phyloP scores from a whole-genome alignment of 2,329 filamentous ascomycete genomes.

The Ophiosphaerella herpotricha region DNA sequence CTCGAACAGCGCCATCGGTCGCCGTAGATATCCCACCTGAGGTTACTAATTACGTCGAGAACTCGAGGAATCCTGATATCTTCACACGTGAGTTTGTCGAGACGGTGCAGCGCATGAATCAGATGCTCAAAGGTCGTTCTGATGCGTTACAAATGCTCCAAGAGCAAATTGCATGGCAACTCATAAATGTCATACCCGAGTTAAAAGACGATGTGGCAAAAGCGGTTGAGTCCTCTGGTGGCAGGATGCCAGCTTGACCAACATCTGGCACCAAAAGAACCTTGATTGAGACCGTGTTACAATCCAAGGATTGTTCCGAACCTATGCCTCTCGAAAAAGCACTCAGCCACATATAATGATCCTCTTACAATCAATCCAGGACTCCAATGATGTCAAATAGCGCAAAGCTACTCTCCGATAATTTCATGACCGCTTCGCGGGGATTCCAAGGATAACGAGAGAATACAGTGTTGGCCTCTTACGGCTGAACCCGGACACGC shows the following conservation, averaged over 20 bases:
- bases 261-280: background rate
- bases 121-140: slow-evolving; percentile 64
- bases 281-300: too few species aligned
- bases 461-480: too few species aligned
- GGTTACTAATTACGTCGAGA: slow-evolving; percentile 66
- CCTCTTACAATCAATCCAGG: too few species aligned
- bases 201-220: slow-evolving; percentile 58
- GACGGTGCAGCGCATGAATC: slow-evolving; percentile 65
- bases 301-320: too few species aligned
- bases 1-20: slow-evolving; percentile 54
- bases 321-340: too few species aligned
- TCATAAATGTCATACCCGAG: slow-evolving; percentile 63
- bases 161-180: slow-evolving; percentile 62
- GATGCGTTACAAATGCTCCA: slow-evolving; percentile 64
- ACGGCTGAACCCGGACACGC: too few species aligned
- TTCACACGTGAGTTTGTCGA: slow-evolving; percentile 70
- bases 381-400: too few species aligned
- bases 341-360: too few species aligned
- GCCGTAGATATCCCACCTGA: slow-evolving; percentile 63
- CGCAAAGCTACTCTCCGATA: too few species aligned
- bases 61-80: slow-evolving; percentile 67
- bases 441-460: too few species aligned
- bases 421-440: too few species aligned
- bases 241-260: slow-evolving; percentile 32
- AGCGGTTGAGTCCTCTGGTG: slow-evolving; percentile 54